These are phyloP conservation scores for Monosporascus sp. DNA, from an alignment of 2,329 filamentous ascomycete genomes.

Conservation along the genomic window DNA sequence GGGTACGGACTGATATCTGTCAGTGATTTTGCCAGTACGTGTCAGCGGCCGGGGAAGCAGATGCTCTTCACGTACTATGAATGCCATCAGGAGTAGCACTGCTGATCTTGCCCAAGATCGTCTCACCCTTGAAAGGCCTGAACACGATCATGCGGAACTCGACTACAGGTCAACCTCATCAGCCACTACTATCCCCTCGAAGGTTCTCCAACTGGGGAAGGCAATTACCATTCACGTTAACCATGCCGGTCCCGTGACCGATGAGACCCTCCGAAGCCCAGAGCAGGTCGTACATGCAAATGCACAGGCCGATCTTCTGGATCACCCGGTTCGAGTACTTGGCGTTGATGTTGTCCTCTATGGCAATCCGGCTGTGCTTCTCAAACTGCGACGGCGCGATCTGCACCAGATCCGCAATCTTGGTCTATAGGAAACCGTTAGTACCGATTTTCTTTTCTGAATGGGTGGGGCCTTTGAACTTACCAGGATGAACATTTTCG, in stretches of 20 bases:
- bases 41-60: background rate
- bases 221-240: slow-evolving; percentile 79
- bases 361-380: slow-evolving; percentile 74
- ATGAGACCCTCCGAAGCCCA: slow-evolving; percentile 90
- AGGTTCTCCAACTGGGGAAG: background rate
- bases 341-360: slow-evolving; percentile 93
- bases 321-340: slow-evolving; percentile 94
- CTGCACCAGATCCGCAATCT: slow-evolving; percentile 89
- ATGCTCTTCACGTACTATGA: slow-evolving; percentile 45
- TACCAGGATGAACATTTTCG: slow-evolving; percentile 48
- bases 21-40: slow-evolving; percentile 1
- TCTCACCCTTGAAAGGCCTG: slow-evolving; percentile 91
- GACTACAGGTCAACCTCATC: slow-evolving; percentile 44
- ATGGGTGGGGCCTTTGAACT: slow-evolving; percentile 12
- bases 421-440: slow-evolving; percentile 56
- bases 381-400: slow-evolving; percentile 85
- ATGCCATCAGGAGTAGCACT: slow-evolving; percentile 68
- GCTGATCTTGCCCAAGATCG: slow-evolving; percentile 79
- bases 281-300: slow-evolving; percentile 87
- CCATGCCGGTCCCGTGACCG: slow-evolving; percentile 83
- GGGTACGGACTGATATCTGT: slow-evolving; percentile 60
- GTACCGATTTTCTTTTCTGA: background rate
- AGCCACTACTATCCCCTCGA: background rate
- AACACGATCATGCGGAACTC: slow-evolving; percentile 94
- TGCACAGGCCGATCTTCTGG: slow-evolving; percentile 88